Evolutionary conservation across 495 filamentous ascomycete species (phyloP).

Genomic region (Oidiodendron maius): DNA sequence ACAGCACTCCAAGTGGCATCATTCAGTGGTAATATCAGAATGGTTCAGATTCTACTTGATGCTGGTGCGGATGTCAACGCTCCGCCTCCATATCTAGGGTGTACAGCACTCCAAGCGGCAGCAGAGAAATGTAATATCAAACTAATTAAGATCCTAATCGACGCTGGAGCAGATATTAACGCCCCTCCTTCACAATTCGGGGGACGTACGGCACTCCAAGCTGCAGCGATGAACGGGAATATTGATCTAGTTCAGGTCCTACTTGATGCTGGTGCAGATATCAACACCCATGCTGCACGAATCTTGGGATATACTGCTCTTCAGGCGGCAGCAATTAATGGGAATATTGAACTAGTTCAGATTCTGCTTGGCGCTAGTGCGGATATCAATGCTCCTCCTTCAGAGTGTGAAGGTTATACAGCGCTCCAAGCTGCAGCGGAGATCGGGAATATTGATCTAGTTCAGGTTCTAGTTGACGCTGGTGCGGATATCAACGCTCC

Average conservation of each 20-base stretch:
- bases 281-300: too few relatives aligned
- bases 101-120: slow-evolving; percentile 10
- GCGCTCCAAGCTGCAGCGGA: background rate
- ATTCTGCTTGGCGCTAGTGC: background rate
- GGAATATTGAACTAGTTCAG: background rate
- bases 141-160: slow-evolving; percentile 1
- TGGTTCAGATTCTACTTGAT: too few relatives aligned
- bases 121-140: background rate
- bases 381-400: background rate
- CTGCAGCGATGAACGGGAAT: slow-evolving; percentile 9
- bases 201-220: slow-evolving; percentile 1
- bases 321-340: slow-evolving; percentile 1
- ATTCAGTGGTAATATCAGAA: too few relatives aligned
- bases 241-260: slow-evolving; percentile 9
- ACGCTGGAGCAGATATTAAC: slow-evolving; percentile 2
- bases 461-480: slow-evolving; percentile 14
- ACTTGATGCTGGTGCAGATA: background rate
- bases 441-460: slow-evolving; percentile 13
- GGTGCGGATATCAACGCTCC: slow-evolving; percentile 23
- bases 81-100: too few relatives aligned
- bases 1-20: too few relatives aligned
- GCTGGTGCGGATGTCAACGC: too few relatives aligned
- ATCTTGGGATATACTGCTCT: slow-evolving; percentile 4
- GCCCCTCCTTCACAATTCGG: too few relatives aligned
- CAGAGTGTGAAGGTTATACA: background rate